These are phyloP conservation scores for Pythium oligandrum DNA, from an alignment of 352 stramenopile genomes.

Conservation along the genomic window DNA sequence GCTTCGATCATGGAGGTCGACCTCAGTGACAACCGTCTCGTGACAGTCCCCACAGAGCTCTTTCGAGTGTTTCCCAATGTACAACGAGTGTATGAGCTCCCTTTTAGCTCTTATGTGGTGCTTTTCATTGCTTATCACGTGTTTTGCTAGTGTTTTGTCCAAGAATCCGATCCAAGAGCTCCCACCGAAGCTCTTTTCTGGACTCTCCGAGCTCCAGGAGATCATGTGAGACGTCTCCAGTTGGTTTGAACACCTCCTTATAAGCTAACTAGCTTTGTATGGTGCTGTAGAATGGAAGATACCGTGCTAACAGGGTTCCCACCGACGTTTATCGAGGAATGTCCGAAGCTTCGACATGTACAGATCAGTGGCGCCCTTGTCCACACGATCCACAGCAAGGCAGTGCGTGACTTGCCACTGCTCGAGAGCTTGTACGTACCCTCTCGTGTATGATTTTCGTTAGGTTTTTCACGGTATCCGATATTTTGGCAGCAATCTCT, in stretches of 20 bases:
- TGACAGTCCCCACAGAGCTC: constrained; percentile 30
- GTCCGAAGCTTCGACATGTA: constrained; percentile 30
- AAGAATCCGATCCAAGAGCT: constrained; percentile 53
- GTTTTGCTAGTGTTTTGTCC: constrained; percentile 35
- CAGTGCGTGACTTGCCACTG: constrained; percentile 28
- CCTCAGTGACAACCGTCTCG: constrained; percentile 50
- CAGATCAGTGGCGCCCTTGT: constrained; percentile 38
- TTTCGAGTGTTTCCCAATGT: constrained; percentile 37
- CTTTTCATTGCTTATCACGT: background rate
- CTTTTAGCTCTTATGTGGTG: background rate
- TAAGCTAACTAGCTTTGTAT: background rate
- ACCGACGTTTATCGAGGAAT: constrained; percentile 25
- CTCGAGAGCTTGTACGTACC: constrained; percentile 35
- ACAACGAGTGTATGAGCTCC: constrained; percentile 9
- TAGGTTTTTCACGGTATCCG: background rate
- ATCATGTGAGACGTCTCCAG: constrained; percentile 16
- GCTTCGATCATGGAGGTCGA: background rate
- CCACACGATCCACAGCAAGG: constrained; percentile 21
- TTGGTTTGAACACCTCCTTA: background rate
- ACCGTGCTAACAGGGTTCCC: constrained; percentile 37
- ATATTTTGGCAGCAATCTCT: constrained; percentile 24
- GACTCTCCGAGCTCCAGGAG: constrained; percentile 31
- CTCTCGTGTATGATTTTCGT: background rate
- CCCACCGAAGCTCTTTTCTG: constrained; percentile 38
- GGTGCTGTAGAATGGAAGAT: constrained; percentile 15